Base-by-base conservation (phyloP, 225 moss, liverwort and hornwort species). In the Sphagnum contortum region DNA sequence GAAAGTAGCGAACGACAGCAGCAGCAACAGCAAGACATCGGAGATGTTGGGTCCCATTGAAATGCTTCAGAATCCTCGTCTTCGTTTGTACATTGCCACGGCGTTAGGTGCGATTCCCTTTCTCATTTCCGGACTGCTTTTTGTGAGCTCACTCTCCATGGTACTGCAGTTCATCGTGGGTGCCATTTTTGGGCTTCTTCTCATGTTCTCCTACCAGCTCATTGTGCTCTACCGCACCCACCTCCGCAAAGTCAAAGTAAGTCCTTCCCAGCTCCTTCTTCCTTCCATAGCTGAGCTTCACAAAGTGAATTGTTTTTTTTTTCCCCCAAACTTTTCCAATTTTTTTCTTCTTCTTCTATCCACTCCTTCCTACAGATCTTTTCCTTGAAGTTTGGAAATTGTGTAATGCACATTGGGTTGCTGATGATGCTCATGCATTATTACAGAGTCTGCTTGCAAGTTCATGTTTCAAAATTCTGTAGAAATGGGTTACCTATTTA, bases 211-310 rank as follows among this genome's bases (percentile, higher is more conserved):
- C 12, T 91, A 80, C 65, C 70, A 83, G 45, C 61, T 94, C 47
- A 85, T 77, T 53, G 45, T 66, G 49, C 60, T 82, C 62, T 88
- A 94, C 64, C 83, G 94, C 55, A 85, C 71, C 5, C 60, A 85
- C 9, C 78, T 70, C 46, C 94, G 94, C 67, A 91, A 87, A 65
- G 61, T 57, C 45, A 76, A 75, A 89, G 94, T 93, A 60, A 14
- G 71, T 1, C 12, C 50, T 64, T 29, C 9, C 29, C 13, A 8
- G 12, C 14, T 48, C 12, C 7, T 45, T 46, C 46, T 10, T 3
- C 7, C 44, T 8, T 29, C 12, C 3, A 60, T 3, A 8, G 13
- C 9, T 14, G 3, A 12, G 2, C 3, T 12, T n/a, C 29, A 45
- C n/a, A 45, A 6, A 60, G 3, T 13, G 59, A 13, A 61, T 47